A percentile compares a stretch with the other conserved stretches of the same genome.
Conservation (phyloP, 2,329 filamentous ascomycete species). For the Trichoderma hamatum region DNA sequence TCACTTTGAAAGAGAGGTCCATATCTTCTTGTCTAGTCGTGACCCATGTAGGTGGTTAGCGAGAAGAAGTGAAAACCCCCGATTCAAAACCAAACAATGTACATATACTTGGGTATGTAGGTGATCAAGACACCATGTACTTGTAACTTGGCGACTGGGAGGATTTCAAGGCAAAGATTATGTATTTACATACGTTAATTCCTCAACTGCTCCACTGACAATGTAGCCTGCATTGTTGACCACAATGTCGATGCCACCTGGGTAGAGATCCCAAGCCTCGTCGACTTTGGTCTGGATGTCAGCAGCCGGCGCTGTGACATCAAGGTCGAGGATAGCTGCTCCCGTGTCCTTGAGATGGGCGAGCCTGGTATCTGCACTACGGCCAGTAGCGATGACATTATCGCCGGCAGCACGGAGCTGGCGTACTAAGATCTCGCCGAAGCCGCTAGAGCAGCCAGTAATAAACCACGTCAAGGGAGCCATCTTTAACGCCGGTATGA, state of each 20-base stretch:
- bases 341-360: conserved; percentile 38
- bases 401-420: conserved; percentile 44
- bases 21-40: conserved; percentile 33
- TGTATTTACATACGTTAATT: conserved; percentile 30
- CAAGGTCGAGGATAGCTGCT: conserved; percentile 31
- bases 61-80: neutral
- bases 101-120: neutral
- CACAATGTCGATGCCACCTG: conserved; percentile 42
- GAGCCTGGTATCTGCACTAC: conserved; percentile 41
- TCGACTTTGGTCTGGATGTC: conserved; percentile 29
- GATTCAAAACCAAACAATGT: neutral
- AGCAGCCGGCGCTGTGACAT: conserved; percentile 24
- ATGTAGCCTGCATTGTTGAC: conserved; percentile 46
- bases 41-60: neutral
- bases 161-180: neutral
- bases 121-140: neutral
- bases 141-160: neutral
- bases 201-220: conserved; percentile 34
- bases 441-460: conserved; percentile 49
- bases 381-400: conserved; percentile 47
- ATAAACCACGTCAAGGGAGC: conserved; percentile 42
- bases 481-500: neutral
- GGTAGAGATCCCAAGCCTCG: conserved; percentile 30
- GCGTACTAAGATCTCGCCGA: conserved; percentile 44
- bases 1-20: conserved; percentile 38